Base-by-base conservation (phyloP, 2,329 filamentous ascomycete species). In the Neofusicoccum sp. region DNA sequence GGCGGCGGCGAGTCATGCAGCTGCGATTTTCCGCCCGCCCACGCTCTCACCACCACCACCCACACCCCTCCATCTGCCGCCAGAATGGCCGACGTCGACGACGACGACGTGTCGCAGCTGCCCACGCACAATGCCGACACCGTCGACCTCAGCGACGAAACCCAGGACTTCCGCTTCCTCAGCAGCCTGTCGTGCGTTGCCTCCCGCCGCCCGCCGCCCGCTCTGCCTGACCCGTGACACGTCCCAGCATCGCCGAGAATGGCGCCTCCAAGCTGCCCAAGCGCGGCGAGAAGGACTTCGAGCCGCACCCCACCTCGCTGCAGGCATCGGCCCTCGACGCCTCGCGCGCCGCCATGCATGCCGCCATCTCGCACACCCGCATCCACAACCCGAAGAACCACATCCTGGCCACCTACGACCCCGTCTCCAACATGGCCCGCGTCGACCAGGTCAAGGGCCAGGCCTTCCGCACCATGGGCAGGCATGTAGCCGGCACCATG, bases 211-310 rank as follows among this genome's bases (percentile, higher is more conserved):
- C 12, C 45, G 33, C 48, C 31, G 39, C 41, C 56, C 16, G 29
- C 47, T 64, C 11, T 34, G 22, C n/a, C 36, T 11, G 45, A 37
- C 44, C 37, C 37, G 14, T 59, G 16, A 66, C 62, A 16, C 12
- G 45, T 11, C 47, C 62, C 62, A 73, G 71, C 39, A 64, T 66
- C 44, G 65, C 69, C 45, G 69, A 69, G 48, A 68, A 65, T 52
- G 67, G 70, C 59, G 64, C 66, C n/a, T 70, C 79, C 80, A 86
- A 87, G 69, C 84, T 93, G 9, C 92, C 96, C 39, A 93, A 94
- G 68, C 92, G 93, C 67, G 95, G 95, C 65, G 93, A 96, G 75
- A 99, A 99, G 77, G 95, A 99, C 79, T 99, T 97, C 75, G 95
- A 98, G 78, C 89, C 91, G 33, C 93, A 98, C 77, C 91, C 91